These are phyloP conservation scores for Vitis hybrid DNA, from an alignment of 177 flowering plant species.

Conservation along the genomic window DNA sequence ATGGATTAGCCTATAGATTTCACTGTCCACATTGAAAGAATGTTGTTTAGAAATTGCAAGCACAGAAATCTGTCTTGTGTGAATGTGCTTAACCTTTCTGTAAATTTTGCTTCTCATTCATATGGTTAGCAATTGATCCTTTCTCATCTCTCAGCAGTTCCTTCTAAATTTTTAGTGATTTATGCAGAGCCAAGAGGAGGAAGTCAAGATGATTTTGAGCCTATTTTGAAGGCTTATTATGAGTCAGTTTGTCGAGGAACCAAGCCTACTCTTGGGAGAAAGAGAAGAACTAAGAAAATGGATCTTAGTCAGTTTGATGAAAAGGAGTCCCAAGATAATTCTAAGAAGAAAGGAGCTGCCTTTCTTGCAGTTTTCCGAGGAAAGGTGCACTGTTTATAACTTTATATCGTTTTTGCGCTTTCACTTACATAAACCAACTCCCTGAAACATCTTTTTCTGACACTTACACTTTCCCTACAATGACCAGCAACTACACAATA, in stretches of 20 bases:
- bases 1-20: too few species aligned
- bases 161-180: neutral
- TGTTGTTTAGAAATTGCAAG: too few species aligned
- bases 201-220: slow-evolving; percentile 74
- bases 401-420: too few species aligned
- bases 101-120: too few species aligned
- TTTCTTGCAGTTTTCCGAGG: slow-evolving; percentile 98
- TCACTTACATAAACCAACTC: neutral
- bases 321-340: slow-evolving; percentile 18
- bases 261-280: slow-evolving; percentile 38
- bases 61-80: too few species aligned
- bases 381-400: slow-evolving; percentile 49
- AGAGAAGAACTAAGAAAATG: slow-evolving; percentile 45
- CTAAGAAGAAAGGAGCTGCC: slow-evolving; percentile 61
- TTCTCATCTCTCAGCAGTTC: too few species aligned
- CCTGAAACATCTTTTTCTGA: neutral
- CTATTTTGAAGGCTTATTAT: slow-evolving; percentile 69
- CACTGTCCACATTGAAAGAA: too few species aligned
- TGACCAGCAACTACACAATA: too few species aligned
- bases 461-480: neutral
- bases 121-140: neutral
- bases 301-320: slow-evolving; percentile 20
- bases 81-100: too few species aligned
- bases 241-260: slow-evolving; percentile 41
- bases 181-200: slow-evolving; percentile 87